These are phyloP conservation scores for Psidium guajava DNA, from an alignment of 345 rosid genomes.

Conservation along the genomic window DNA sequence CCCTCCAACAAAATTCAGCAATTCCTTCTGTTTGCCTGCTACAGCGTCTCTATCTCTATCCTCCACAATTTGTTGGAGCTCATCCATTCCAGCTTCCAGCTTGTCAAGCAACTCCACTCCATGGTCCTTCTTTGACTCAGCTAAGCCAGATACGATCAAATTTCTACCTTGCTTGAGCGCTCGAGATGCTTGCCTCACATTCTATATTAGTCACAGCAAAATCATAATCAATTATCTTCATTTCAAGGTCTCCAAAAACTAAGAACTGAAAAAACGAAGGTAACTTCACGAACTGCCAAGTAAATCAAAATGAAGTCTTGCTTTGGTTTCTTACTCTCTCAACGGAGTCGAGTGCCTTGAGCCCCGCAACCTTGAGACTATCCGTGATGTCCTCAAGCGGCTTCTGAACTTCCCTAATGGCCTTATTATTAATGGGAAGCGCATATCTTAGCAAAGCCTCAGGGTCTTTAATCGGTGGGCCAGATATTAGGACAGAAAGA, in stretches of 20 bases:
- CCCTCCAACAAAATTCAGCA: slow-evolving; percentile 87
- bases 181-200: slow-evolving; percentile 77
- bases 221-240: background rate
- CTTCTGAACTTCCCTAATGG: slow-evolving; percentile 88
- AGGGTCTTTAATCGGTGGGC: slow-evolving; percentile 95
- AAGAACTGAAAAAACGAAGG: background rate
- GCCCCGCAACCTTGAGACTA: slow-evolving; percentile 79
- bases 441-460: slow-evolving; percentile 77
- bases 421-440: slow-evolving; percentile 79
- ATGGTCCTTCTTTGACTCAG: slow-evolving; percentile 81
- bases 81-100: slow-evolving; percentile 79
- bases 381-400: slow-evolving; percentile 95
- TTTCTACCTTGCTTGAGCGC: slow-evolving; percentile 64
- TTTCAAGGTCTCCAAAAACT: background rate
- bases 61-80: slow-evolving; percentile 78
- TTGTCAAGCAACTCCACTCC: slow-evolving; percentile 70
- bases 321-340: slow-evolving; percentile 51
- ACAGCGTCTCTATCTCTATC: slow-evolving; percentile 85
- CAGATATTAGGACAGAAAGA: slow-evolving; percentile 78
- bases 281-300: background rate
- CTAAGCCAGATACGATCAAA: slow-evolving; percentile 62
- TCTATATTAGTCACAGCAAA: slow-evolving; percentile 29
- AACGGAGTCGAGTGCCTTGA: slow-evolving; percentile 84
- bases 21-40: slow-evolving; percentile 81
- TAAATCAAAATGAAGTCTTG: background rate